Conservation (phyloP, 1,139 yeast species). For the Diutina neorugosa region DNA sequence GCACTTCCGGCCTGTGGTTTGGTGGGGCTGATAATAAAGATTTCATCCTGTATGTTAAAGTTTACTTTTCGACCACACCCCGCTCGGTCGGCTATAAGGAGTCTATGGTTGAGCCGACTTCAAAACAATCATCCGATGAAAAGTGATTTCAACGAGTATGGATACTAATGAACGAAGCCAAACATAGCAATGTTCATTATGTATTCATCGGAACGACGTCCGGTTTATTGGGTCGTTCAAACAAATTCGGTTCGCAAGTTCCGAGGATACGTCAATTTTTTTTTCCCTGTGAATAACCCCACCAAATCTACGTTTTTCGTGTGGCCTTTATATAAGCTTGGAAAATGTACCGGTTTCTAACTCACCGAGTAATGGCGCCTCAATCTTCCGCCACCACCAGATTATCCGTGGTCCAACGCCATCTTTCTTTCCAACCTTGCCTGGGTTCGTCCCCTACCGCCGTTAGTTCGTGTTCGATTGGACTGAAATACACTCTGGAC, state of each 20-base stretch:
- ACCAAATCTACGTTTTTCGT: background rate
- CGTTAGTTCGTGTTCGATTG: slow-evolving; percentile 8
- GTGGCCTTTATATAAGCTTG: background rate
- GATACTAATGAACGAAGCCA: background rate
- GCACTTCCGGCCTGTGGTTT: background rate
- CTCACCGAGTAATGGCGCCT: background rate
- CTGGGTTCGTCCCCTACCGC: background rate
- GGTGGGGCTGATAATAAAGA: background rate
- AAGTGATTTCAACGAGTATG: background rate
- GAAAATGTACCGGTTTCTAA: background rate
- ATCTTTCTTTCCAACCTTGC: background rate
- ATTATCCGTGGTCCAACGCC: background rate
- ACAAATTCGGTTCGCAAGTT: background rate
- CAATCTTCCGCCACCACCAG: background rate
- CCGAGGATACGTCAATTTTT: background rate
- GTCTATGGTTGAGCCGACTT: background rate
- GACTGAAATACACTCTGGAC: slow-evolving; percentile 22
- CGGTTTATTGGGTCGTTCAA: background rate
- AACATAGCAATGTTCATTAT: no score
- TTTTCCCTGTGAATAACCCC: background rate
- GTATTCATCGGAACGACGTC: background rate
- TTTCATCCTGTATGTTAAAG: background rate
- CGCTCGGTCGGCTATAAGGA: background rate
- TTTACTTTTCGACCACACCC: background rate
- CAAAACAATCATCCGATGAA: no score